phyloP scores from a whole-genome alignment of 2,329 filamentous ascomycete species.

The Paecilomyces dactylethromorphus region DNA sequence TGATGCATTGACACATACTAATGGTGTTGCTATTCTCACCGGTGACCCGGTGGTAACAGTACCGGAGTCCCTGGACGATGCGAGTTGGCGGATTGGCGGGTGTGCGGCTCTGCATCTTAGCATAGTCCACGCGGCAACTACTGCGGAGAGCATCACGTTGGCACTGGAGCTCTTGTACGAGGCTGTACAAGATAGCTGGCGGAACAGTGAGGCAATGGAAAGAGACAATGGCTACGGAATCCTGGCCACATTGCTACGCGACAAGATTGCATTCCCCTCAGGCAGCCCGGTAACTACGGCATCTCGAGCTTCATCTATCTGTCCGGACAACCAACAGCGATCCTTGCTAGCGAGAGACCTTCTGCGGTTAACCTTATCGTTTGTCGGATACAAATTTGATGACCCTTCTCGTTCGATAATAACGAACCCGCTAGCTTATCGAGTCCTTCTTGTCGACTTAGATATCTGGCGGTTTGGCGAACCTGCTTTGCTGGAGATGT shows the following conservation, averaged over 20 bases:
- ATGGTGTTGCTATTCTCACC: slow-evolving; percentile 75
- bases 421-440: slow-evolving; percentile 90
- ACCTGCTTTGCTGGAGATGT: slow-evolving; percentile 71
- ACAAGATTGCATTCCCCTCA: slow-evolving; percentile 55
- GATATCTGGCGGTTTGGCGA: slow-evolving; percentile 86
- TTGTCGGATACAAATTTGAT: slow-evolving; percentile 81
- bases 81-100: slow-evolving; percentile 86
- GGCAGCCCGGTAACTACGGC: slow-evolving; percentile 18
- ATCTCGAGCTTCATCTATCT: slow-evolving; percentile 39
- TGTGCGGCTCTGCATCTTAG: slow-evolving; percentile 81
- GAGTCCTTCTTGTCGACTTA: slow-evolving; percentile 83
- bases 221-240: slow-evolving; percentile 90
- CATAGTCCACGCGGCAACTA: slow-evolving; percentile 69
- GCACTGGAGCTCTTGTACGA: slow-evolving; percentile 79
- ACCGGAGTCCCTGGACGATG: slow-evolving; percentile 82
- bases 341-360: slow-evolving; percentile 53
- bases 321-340: slow-evolving; percentile 38
- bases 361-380: slow-evolving; percentile 70
- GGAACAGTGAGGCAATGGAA: slow-evolving; percentile 98
- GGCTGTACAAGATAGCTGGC: slow-evolving; percentile 84
- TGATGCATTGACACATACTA: slow-evolving; percentile 73
- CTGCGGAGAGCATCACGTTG: slow-evolving; percentile 63
- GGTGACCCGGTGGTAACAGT: slow-evolving; percentile 76
- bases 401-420: slow-evolving; percentile 83
- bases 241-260: slow-evolving; percentile 72